A percentile compares a stretch with the other conserved stretches of the same genome.
Evolutionary conservation across 1,139 yeast species (phyloP).

Genomic region (Schwanniomyces etchellsii): DNA sequence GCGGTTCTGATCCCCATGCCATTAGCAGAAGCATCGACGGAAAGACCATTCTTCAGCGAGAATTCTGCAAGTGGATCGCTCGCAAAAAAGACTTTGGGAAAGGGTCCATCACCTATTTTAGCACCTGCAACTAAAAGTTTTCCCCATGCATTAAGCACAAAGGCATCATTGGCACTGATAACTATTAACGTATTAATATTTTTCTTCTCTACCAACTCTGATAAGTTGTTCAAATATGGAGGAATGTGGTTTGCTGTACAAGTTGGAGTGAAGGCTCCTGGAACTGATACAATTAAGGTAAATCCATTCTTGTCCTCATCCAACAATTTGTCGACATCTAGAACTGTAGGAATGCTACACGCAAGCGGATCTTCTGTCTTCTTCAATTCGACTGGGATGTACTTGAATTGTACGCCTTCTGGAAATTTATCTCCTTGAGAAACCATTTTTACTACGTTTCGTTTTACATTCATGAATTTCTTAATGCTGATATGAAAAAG

Average conservation of each 20-base stretch:
- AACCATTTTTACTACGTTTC: slow-evolving; percentile 5
- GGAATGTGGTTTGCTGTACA: slow-evolving; percentile 84
- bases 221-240: slow-evolving; percentile 50
- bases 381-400: slow-evolving; percentile 44
- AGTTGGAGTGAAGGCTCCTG: slow-evolving; percentile 91
- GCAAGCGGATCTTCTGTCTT: slow-evolving; percentile 40
- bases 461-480: background rate
- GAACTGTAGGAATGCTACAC: slow-evolving; percentile 37
- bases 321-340: slow-evolving; percentile 17
- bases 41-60: slow-evolving; percentile 43
- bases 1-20: slow-evolving; percentile 63
- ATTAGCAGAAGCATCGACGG: slow-evolving; percentile 40
- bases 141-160: slow-evolving; percentile 74
- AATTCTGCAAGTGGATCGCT: slow-evolving; percentile 66
- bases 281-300: slow-evolving; percentile 72
- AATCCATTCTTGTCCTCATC: slow-evolving; percentile 26
- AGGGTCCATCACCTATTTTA: slow-evolving; percentile 22
- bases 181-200: slow-evolving; percentile 67
- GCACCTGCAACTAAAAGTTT: slow-evolving; percentile 44
- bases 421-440: slow-evolving; percentile 39
- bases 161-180: slow-evolving; percentile 71
- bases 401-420: slow-evolving; percentile 44
- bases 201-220: slow-evolving; percentile 45
- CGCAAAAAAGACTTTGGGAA: slow-evolving; percentile 53
- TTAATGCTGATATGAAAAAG: too few relatives aligned